Evolutionary conservation across 2,329 filamentous ascomycete genomes (phyloP).

Genomic region (Tolypocladium ovalisporum): DNA sequence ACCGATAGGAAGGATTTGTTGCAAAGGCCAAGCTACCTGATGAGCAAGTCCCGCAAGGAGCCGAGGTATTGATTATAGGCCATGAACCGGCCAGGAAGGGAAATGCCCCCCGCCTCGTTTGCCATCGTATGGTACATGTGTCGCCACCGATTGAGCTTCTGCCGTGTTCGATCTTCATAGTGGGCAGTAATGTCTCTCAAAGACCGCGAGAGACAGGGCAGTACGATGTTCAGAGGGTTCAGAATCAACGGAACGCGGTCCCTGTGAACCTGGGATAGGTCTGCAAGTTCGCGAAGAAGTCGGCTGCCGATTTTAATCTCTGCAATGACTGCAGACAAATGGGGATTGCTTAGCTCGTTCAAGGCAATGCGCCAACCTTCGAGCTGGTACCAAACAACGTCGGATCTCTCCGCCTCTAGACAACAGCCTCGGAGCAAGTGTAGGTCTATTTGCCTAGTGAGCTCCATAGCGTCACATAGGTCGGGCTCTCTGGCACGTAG

Average conservation of each 20-base stretch:
- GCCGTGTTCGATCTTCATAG: constrained; percentile 37
- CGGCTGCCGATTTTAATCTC: constrained; percentile 33
- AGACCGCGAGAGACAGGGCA: constrained; percentile 43
- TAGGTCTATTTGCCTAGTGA: constrained; percentile 15
- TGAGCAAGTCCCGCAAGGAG: constrained; percentile 37
- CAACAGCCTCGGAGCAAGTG: constrained; percentile 41
- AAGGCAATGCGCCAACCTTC: constrained; percentile 37
- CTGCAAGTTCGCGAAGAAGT: constrained; percentile 42
- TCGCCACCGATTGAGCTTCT: constrained; percentile 41
- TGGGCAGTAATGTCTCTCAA: constrained; percentile 40
- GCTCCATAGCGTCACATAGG: constrained; percentile 14
- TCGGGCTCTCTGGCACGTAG: constrained; percentile 5
- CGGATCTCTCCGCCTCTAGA: constrained; percentile 41
- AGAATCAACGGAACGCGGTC: constrained; percentile 38
- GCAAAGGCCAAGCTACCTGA: constrained; percentile 26
- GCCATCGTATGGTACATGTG: constrained; percentile 47
- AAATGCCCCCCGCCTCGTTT: constrained; percentile 38
- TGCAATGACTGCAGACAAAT: constrained; percentile 35
- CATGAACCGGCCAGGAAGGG: constrained; percentile 40
- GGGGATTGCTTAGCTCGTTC: constrained; percentile 30
- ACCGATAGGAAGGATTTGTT: neutral
- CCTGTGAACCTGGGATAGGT: constrained; percentile 40
- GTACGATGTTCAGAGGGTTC: constrained; percentile 43
- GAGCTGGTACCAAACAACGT: constrained; percentile 34
- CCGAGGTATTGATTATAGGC: constrained; percentile 45